These are phyloP conservation scores for Gossypium lobatum DNA, from an alignment of 441 rosid genomes.

Conservation along the genomic window DNA sequence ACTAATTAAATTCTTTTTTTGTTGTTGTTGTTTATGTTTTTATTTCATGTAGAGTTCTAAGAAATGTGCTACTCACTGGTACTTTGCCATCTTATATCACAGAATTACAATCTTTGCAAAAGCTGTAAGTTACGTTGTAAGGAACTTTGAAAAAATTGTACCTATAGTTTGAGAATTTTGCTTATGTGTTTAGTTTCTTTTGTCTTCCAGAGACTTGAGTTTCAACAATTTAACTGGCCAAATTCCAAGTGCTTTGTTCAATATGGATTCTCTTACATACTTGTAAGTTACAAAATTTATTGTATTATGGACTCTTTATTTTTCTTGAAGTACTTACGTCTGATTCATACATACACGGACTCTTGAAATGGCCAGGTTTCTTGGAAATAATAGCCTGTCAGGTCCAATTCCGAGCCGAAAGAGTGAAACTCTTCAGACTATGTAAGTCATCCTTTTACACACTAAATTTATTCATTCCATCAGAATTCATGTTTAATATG, in stretches of 20 bases:
- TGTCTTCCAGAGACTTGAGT: constrained; percentile 27
- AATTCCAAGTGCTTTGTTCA: constrained; percentile 27
- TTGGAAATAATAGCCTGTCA: constrained; percentile 47
- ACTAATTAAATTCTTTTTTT: too few species aligned
- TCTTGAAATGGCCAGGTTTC: constrained; percentile 43
- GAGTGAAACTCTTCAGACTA: constrained; percentile 35
- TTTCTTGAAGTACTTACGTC: too few species aligned
- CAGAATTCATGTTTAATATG: too few species aligned
- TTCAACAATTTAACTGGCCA: constrained; percentile 33
- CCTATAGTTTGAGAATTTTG: not conserved
- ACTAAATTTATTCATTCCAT: too few species aligned
- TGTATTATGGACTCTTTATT: too few species aligned
- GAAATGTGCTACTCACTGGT: constrained; percentile 42
- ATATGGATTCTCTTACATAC: constrained; percentile 8
- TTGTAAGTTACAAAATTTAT: constrained; percentile 23
- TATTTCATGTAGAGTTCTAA: constrained; percentile 28
- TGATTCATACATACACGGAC: too few species aligned
- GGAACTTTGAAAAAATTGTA: too few species aligned
- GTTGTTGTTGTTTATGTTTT: too few species aligned
- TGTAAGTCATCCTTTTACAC: constrained; percentile 37
- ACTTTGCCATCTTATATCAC: constrained; percentile 42
- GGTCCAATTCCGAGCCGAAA: constrained; percentile 54
- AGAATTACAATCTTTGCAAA: constrained; percentile 25
- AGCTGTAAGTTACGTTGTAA: constrained; percentile 28
- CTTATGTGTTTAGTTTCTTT: constrained; percentile 3